Conservation (phyloP, 768 basidiomycete genomes). For the Naematelia aurantialba region DNA sequence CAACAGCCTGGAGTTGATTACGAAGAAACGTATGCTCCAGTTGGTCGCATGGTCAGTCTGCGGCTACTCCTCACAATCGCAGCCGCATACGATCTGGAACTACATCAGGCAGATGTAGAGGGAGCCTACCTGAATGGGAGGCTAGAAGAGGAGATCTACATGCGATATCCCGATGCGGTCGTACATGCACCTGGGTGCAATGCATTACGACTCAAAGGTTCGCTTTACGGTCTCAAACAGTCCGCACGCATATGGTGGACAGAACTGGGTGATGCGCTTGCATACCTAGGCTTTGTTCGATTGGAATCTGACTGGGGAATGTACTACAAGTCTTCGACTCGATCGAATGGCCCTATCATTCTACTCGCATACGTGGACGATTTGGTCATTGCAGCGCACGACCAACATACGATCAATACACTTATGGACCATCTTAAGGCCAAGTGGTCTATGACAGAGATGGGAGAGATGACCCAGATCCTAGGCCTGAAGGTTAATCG, state of each 20-base stretch:
- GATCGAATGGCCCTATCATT: constrained; percentile 4
- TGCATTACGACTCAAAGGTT: constrained; percentile 7
- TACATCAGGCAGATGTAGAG: constrained; percentile 21
- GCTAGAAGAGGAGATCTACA: constrained; percentile 41
- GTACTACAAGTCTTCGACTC: constrained; percentile 3
- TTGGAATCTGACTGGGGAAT: constrained; percentile 27
- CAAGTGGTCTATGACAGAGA: constrained; percentile 9
- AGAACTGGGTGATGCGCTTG: constrained; percentile 13
- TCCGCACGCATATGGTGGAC: constrained; percentile 24
- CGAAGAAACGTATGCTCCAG: constrained; percentile 52
- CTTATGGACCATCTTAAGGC: neutral
- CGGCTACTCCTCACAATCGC: constrained; percentile 19
- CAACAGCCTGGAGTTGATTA: constrained; percentile 55
- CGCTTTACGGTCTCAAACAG: constrained; percentile 27
- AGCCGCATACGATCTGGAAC: constrained; percentile 11
- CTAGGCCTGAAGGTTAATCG: constrained; percentile 12
- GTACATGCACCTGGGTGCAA: neutral
- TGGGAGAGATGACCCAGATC: constrained; percentile 9
- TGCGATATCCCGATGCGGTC: constrained; percentile 17
- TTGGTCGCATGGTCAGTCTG: constrained; percentile 20
- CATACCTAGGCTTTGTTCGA: constrained; percentile 15
- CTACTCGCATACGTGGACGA: constrained; percentile 25
- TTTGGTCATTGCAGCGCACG: constrained; percentile 17
- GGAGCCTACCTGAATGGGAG: constrained; percentile 38
- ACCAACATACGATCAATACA: neutral